Conservation (phyloP, 768 basidiomycete species). For the Naganishia onofrii region DNA sequence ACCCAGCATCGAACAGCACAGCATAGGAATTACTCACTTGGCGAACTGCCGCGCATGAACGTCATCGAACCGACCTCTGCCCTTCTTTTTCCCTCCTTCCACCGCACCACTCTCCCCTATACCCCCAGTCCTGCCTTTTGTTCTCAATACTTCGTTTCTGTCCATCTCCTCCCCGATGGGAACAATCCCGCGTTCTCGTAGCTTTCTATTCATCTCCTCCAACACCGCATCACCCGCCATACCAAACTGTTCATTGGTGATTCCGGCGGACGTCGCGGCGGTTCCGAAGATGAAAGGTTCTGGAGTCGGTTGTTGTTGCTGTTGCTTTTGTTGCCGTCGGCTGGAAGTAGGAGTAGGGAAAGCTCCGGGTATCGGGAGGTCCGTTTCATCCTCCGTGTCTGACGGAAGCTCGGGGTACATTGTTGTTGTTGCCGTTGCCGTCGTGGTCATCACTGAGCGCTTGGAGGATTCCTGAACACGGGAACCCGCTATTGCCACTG, state of each 20-base stretch:
- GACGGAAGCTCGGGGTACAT: background rate
- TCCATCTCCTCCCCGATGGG: constrained; percentile 37
- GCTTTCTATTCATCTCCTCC: constrained; percentile 45
- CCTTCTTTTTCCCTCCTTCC: constrained; percentile 27
- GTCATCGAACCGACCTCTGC: constrained; percentile 39
- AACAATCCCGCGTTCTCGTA: constrained; percentile 34
- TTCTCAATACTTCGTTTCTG: constrained; percentile 37
- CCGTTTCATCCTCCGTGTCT: background rate
- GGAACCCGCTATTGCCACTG: background rate
- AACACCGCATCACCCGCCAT: constrained; percentile 41
- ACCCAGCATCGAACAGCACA: no score
- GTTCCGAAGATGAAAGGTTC: constrained; percentile 16
- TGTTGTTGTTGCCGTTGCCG: background rate
- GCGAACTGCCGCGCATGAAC: constrained; percentile 47
- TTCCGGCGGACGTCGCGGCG: background rate
- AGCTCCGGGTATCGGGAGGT: constrained; percentile 9
- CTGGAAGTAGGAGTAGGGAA: constrained; percentile 8
- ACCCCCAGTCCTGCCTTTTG: constrained; percentile 36
- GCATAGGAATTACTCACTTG: constrained; percentile 37
- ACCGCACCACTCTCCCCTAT: constrained; percentile 13
- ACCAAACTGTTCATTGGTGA: constrained; percentile 41
- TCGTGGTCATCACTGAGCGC: background rate
- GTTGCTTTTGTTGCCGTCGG: background rate
- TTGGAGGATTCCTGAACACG: background rate
- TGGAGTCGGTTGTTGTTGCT: background rate